Percentiles rank a stretch among this genome's conserved stretches.
phyloP scores from a whole-genome alignment of 495 filamentous ascomycete genomes.

The Cudoniella acicularis region DNA sequence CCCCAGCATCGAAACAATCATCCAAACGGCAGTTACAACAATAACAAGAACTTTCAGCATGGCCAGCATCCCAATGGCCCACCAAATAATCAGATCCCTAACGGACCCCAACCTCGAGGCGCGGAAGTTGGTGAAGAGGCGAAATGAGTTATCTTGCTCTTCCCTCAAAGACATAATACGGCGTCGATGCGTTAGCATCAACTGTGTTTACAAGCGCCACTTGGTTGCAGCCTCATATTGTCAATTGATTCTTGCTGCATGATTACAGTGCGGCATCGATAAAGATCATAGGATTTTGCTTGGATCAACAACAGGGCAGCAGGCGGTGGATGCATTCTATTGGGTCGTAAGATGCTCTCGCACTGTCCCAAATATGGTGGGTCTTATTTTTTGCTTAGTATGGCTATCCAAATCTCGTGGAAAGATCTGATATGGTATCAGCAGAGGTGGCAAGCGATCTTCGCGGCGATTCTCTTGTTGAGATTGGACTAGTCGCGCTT shows the following conservation, averaged over 20 bases:
- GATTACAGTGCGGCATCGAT: conserved; percentile 20
- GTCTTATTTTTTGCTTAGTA: conserved; percentile 19
- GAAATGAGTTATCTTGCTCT: conserved; percentile 42
- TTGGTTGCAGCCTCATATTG: conserved; percentile 7
- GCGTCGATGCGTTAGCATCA: conserved; percentile 27
- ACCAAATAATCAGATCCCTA: conserved; percentile 41
- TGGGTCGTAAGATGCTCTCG: conserved; percentile 16
- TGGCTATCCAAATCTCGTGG: conserved; percentile 11
- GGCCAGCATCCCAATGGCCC: conserved; percentile 50
- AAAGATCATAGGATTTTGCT: conserved; percentile 17
- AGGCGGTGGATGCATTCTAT: conserved; percentile 9
- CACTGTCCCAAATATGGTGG: conserved; percentile 18
- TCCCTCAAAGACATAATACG: conserved; percentile 4
- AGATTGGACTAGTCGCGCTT: conserved; percentile 23
- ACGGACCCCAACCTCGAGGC: conserved; percentile 37
- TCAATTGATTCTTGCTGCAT: conserved; percentile 19
- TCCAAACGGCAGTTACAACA: conserved; percentile 38
- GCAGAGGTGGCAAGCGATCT: conserved; percentile 15
- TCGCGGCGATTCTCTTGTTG: conserved; percentile 12
- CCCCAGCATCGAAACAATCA: conserved; percentile 53
- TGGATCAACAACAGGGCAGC: conserved; percentile 12
- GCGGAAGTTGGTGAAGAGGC: conserved; percentile 49
- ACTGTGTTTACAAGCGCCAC: conserved; percentile 16
- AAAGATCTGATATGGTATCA: conserved; percentile 22
- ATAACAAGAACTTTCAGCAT: conserved; percentile 45